Base-by-base conservation (phyloP, 805 yeast genomes). In the Scheffersomyces lignosus region DNA sequence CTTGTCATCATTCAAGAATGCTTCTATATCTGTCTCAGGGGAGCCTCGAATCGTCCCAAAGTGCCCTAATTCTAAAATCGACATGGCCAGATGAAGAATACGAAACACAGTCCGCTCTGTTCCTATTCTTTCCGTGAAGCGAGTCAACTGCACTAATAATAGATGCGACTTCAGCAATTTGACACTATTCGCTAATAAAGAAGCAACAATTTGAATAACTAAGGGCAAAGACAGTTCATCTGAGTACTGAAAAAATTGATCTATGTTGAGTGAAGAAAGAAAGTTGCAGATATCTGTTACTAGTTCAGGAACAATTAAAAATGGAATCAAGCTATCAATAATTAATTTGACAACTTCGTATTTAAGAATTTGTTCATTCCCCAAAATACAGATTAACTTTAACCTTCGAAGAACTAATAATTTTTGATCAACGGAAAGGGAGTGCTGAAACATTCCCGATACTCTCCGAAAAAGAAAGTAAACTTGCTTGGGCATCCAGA, bases 401-500 rank as follows among this genome's bases (percentile, higher is more conserved):
- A 76, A 34, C 36, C 54, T 62, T 37, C 77, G 56, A 4, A 75
- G 26, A 18, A 43, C 35, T 4, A 52, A 10, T 1, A 47, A 6
- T 29, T 44, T 54, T 13, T 62, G 62, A 3, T 57, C 50, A 15
- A 29, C 18, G 15, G 56, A 42, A 1, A 47, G 16, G 0, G 66
- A 37, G 0, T 52, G 47, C 2, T 71, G 28, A 3, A 49, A 28
- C 2, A 53, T 23, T 20, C 7, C 9, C 2, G 69, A 36, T 2
- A 69, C 16, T 16, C 64, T 58, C n/a, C 71, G 54, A 1, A 61
- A 27, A 2, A 76, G 33, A 47, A 75, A 74, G 41, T 65, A 66
- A 5, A 64, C 48, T 5, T 45, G 46, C 3, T 55, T 50, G 1
- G 56, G 36, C 1, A 46, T 29, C 80, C 79, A 76, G 22, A 62